These are phyloP conservation scores for Solanum hybrid DNA, from an alignment of 305 asterid species.

Conservation along the genomic window DNA sequence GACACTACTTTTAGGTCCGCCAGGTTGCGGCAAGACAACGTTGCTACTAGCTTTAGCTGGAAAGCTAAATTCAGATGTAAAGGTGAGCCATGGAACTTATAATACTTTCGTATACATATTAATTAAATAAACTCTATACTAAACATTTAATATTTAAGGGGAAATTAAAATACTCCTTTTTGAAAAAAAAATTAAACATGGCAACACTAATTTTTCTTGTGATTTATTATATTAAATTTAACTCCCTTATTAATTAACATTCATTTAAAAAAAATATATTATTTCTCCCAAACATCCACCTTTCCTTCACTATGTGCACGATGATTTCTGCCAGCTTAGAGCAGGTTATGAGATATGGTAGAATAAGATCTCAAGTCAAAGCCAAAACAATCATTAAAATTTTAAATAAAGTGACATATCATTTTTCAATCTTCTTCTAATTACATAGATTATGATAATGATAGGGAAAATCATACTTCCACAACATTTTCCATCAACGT, in stretches of 20 bases:
- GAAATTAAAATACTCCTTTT: background rate
- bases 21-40: slow-evolving; percentile 28
- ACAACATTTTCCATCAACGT: slow-evolving; percentile 19
- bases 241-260: background rate
- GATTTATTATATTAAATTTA: background rate
- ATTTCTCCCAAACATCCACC: background rate
- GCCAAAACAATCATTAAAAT: background rate
- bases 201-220: background rate
- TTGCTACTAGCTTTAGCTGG: slow-evolving; percentile 23
- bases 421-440: background rate
- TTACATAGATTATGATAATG: background rate
- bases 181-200: background rate
- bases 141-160: background rate
- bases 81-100: background rate
- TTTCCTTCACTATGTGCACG: background rate
- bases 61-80: slow-evolving; percentile 16
- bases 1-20: slow-evolving; percentile 29
- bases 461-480: slow-evolving; percentile 19
- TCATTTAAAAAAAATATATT: background rate
- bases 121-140: background rate
- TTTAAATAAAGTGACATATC: background rate
- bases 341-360: background rate
- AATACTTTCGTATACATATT: background rate
- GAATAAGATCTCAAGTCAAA: background rate
- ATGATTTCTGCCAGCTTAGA: background rate